Evolutionary conservation across 2,329 filamentous ascomycete species (phyloP).

Genomic region (Xylariaceae sp.): DNA sequence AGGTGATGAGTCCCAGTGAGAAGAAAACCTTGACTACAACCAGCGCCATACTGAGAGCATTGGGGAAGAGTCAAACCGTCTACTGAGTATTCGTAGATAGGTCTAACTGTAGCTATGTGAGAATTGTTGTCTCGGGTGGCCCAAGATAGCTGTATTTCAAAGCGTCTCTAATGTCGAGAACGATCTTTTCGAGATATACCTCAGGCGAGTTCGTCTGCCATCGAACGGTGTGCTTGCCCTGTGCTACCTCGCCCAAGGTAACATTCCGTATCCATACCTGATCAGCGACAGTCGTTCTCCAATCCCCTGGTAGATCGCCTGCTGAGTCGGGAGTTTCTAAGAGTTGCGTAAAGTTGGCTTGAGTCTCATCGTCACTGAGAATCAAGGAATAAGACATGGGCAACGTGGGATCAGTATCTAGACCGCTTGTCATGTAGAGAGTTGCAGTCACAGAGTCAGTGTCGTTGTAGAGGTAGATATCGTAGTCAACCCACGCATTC

Average conservation of each 20-base stretch:
- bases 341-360: constrained; percentile 29
- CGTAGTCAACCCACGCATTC: constrained; percentile 26
- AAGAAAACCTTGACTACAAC: too few relatives aligned
- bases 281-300: constrained; percentile 46
- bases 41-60: too few relatives aligned
- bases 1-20: too few relatives aligned
- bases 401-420: constrained; percentile 48
- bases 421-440: constrained; percentile 36
- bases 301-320: constrained; percentile 43
- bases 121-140: constrained; percentile 33
- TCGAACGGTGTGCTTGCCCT: constrained; percentile 29
- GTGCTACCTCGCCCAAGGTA: constrained; percentile 18
- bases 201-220: constrained; percentile 31
- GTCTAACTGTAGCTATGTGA: too few relatives aligned
- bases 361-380: constrained; percentile 43
- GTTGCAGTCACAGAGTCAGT: constrained; percentile 23
- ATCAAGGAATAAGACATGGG: constrained; percentile 48
- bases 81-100: too few relatives aligned
- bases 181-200: constrained; percentile 36
- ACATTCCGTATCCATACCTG: constrained; percentile 45
- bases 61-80: too few relatives aligned
- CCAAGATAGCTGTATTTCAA: constrained; percentile 34
- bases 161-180: constrained; percentile 30
- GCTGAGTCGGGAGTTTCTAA: constrained; percentile 39
- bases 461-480: constrained; percentile 30